These are phyloP conservation scores for Fusarium oligoseptatum DNA, from an alignment of 2,329 filamentous ascomycete species.

Conservation along the genomic window DNA sequence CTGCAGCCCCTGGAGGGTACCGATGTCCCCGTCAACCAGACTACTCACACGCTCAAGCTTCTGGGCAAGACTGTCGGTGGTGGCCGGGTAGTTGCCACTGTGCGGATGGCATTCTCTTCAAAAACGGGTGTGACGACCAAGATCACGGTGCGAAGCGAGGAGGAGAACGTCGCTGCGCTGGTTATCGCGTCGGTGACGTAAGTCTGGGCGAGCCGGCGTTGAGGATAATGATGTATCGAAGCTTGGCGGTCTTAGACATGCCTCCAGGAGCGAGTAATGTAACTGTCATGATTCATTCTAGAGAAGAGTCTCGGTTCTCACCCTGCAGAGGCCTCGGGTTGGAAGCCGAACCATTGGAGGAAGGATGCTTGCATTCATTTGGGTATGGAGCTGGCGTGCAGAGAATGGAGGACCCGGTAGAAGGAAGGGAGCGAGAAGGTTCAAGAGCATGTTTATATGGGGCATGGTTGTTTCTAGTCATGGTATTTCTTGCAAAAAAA, in stretches of 20 bases:
- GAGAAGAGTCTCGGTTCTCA: slow-evolving; percentile 26
- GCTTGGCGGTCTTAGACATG: slow-evolving; percentile 49
- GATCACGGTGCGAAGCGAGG: slow-evolving; percentile 91
- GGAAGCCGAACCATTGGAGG: slow-evolving; percentile 16
- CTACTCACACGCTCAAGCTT: slow-evolving; percentile 93
- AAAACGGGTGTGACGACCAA: slow-evolving; percentile 97
- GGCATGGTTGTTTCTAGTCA: slow-evolving; percentile 34
- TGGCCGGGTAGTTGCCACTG: slow-evolving; percentile 86
- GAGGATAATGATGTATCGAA: slow-evolving; percentile 53
- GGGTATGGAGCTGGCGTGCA: slow-evolving; percentile 21
- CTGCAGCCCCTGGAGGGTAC: slow-evolving; percentile 95
- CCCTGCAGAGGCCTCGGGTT: not conserved
- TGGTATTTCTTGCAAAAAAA: slow-evolving; percentile 29
- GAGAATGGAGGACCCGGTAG: slow-evolving; percentile 17
- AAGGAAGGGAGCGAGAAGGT: slow-evolving; percentile 31
- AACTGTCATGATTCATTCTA: slow-evolving; percentile 39
- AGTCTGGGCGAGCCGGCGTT: slow-evolving; percentile 54
- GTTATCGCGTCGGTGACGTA: slow-evolving; percentile 88
- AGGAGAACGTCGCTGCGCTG: slow-evolving; percentile 88
- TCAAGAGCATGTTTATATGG: slow-evolving; percentile 39
- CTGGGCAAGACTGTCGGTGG: slow-evolving; percentile 95
- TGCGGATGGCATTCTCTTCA: slow-evolving; percentile 93
- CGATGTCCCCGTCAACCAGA: slow-evolving; percentile 88
- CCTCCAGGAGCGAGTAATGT: slow-evolving; percentile 37
- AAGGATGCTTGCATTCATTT: slow-evolving; percentile 11